These are phyloP conservation scores for Solanum pinnatisectum DNA, from an alignment of 257 asterid genomes.

Conservation along the genomic window DNA sequence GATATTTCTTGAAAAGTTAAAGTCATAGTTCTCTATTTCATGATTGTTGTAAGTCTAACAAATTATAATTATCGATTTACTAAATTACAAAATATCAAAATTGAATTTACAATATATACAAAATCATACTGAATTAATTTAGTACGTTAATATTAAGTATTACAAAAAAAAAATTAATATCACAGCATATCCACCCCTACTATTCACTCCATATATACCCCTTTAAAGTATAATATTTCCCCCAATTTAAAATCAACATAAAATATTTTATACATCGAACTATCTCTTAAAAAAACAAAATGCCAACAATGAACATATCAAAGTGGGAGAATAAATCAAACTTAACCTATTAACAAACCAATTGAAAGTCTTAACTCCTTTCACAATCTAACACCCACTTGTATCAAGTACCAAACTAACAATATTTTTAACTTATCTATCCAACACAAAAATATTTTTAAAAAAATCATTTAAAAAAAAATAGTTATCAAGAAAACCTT, in stretches of 20 bases:
- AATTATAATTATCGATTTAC: not conserved
- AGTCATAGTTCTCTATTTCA: fast-evolving
- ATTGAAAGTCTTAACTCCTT: not conserved
- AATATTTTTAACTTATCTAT: not conserved
- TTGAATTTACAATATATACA: not conserved
- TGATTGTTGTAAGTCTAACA: fast-evolving
- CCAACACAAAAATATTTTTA: not conserved
- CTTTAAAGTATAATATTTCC: not conserved
- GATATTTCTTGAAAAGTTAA: not conserved
- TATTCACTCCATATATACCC: not conserved
- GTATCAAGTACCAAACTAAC: not conserved
- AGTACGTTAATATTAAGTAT: not conserved
- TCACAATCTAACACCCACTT: not conserved
- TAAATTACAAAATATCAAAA: not conserved
- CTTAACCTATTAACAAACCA: not conserved
- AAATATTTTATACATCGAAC: not conserved
- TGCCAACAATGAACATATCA: not conserved
- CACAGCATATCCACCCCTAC: not conserved
- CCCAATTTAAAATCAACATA: fast-evolving
- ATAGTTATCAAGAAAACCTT: no score
- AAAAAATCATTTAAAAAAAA: no score
- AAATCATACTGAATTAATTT: not conserved
- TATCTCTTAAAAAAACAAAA: not conserved
- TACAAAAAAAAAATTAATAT: not conserved
- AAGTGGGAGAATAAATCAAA: not conserved